Evolutionary conservation across 192 early-diverging fungal genomes (phyloP).

Genomic region (Coemansia sp.): DNA sequence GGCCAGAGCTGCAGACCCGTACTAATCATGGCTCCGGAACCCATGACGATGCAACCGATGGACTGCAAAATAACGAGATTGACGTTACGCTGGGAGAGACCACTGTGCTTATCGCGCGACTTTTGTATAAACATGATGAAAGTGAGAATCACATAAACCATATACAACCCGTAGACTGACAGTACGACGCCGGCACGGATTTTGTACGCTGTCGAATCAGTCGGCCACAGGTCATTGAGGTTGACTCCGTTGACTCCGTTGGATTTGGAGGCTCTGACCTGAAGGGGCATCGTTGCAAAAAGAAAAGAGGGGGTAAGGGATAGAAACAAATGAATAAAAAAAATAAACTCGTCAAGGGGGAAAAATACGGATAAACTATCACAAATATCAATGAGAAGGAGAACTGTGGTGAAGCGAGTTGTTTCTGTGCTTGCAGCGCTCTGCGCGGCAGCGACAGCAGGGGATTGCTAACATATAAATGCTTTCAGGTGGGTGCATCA

Average conservation of each 20-base stretch:
- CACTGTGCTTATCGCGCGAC: constrained; percentile 45
- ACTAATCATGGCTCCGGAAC: constrained; percentile 21
- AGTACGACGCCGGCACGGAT: constrained; percentile 29
- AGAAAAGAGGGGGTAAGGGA: background rate
- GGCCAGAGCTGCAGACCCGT: constrained; percentile 37
- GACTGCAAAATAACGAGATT: constrained; percentile 24
- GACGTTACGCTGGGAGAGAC: constrained; percentile 32
- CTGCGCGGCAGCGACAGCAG: background rate
- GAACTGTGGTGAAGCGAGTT: background rate
- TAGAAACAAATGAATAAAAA: background rate
- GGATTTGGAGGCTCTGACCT: no score
- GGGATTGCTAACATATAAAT: background rate
- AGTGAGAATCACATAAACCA: constrained; percentile 29
- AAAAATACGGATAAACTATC: background rate
- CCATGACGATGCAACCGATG: constrained; percentile 22
- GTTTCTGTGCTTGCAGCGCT: background rate
- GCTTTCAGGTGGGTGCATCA: background rate
- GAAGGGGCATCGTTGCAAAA: background rate
- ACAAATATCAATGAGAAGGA: background rate
- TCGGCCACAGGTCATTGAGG: constrained; percentile 14
- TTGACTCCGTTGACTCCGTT: no score
- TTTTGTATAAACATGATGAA: constrained; percentile 38
- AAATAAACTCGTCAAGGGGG: background rate
- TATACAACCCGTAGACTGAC: constrained; percentile 21
- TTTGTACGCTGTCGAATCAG: constrained; percentile 23